Conservation (phyloP, 441 rosid genomes). For the Rhodomyrtus psidioides region DNA sequence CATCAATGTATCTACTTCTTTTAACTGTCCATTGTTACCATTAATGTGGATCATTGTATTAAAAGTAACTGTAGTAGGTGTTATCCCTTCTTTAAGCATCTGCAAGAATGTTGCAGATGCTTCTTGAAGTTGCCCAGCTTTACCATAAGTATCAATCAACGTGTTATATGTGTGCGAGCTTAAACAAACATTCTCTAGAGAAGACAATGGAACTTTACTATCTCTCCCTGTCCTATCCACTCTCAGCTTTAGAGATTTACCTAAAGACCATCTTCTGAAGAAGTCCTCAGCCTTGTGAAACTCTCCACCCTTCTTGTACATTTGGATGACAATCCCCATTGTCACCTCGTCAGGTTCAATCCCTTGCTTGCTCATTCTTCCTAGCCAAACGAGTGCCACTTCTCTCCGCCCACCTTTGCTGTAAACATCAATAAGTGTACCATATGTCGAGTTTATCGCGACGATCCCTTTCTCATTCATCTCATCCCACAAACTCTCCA, state of each 20-base stretch:
- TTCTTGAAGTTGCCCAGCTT: slow-evolving; percentile 64
- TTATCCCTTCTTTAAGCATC: slow-evolving; percentile 64
- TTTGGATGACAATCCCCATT: slow-evolving; percentile 62
- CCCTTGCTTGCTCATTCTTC: slow-evolving; percentile 62
- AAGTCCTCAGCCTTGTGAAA: slow-evolving; percentile 63
- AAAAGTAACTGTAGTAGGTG: slow-evolving; percentile 77
- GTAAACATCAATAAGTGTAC: slow-evolving; percentile 76
- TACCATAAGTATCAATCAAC: slow-evolving; percentile 82
- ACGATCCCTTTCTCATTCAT: slow-evolving; percentile 38
- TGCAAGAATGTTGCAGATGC: slow-evolving; percentile 49
- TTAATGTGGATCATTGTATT: slow-evolving; percentile 80
- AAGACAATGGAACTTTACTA: slow-evolving; percentile 1
- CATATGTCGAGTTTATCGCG: slow-evolving; percentile 75
- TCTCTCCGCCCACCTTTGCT: slow-evolving; percentile 67
- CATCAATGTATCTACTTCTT: slow-evolving; percentile 55
- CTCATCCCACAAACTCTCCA: slow-evolving; percentile 58
- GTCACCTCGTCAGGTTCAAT: slow-evolving; percentile 86
- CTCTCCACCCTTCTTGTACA: slow-evolving; percentile 77
- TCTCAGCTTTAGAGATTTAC: slow-evolving; percentile 25
- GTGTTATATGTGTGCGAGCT: slow-evolving; percentile 64
- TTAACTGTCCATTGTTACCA: slow-evolving; percentile 58
- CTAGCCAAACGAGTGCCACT: slow-evolving; percentile 62
- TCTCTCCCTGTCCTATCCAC: not conserved
- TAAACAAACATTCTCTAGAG: slow-evolving; percentile 24
- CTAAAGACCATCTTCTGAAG: slow-evolving; percentile 63